Evolutionary conservation across 2,329 filamentous ascomycete genomes (phyloP).

Genomic region (Colletotrichum karsti): DNA sequence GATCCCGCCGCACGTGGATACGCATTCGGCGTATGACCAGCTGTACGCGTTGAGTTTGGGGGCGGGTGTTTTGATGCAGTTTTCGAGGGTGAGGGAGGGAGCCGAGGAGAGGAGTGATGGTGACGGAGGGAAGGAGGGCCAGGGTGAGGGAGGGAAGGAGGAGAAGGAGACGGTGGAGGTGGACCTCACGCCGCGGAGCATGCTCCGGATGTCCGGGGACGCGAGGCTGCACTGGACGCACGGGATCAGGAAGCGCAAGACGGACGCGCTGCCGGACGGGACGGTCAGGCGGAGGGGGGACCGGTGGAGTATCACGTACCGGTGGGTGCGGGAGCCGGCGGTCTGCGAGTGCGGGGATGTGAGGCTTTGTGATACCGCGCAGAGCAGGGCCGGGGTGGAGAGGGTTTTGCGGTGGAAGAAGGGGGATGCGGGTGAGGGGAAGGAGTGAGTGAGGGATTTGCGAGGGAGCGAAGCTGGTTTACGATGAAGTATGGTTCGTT

Average conservation of each 20-base stretch:
- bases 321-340: conserved; percentile 56
- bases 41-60: conserved; percentile 55
- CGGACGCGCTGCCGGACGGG: conserved; percentile 55
- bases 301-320: conserved; percentile 65
- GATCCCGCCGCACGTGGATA: conserved; percentile 70
- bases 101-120: not conserved
- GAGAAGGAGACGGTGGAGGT: conserved; percentile 44
- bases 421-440: conserved; percentile 13
- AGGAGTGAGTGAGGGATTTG: not conserved
- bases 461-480: too few species aligned
- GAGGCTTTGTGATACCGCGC: conserved; percentile 60
- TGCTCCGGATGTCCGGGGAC: conserved; percentile 60
- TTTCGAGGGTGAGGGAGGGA: conserved; percentile 37
- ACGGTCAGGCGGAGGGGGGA: conserved; percentile 50
- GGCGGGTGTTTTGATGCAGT: conserved; percentile 53
- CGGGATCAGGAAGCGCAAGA: conserved; percentile 62
- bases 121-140: conserved; percentile 21
- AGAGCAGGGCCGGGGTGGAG: conserved; percentile 53
- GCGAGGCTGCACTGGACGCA: conserved; percentile 64
- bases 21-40: conserved; percentile 53
- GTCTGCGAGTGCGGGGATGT: conserved; percentile 60
- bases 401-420: conserved; percentile 60
- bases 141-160: not conserved
- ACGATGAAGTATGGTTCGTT: too few species aligned
- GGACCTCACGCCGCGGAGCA: conserved; percentile 56